Percentiles rank a stretch among this genome's conserved stretches.
Evolutionary conservation across 2,329 filamentous ascomycete species (phyloP).

Genomic region (Furcasterigmium sp.): DNA sequence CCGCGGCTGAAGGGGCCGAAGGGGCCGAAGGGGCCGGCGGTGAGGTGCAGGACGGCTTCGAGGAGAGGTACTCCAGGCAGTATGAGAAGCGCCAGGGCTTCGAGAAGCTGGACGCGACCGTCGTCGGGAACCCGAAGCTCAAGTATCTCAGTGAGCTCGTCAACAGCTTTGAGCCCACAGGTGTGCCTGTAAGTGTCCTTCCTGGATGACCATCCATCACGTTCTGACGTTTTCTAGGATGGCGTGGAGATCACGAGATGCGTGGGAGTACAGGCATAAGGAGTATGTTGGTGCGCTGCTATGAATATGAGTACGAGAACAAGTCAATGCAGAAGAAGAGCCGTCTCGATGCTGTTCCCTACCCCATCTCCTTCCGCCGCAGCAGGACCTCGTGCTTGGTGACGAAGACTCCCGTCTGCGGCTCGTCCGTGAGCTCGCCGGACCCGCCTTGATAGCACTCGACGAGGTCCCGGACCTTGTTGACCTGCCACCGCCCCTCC

Average conservation of each 20-base stretch:
- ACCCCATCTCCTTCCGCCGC: too few species aligned
- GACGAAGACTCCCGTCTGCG: conserved; percentile 32
- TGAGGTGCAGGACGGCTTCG: conserved; percentile 23
- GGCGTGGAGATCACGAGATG: conserved; percentile 63
- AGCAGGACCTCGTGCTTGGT: conserved; percentile 45
- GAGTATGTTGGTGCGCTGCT: background rate
- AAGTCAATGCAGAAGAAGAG: too few species aligned
- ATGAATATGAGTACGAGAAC: background rate
- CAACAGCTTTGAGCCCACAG: conserved; percentile 64
- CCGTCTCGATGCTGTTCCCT: too few species aligned
- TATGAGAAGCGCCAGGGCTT: conserved; percentile 51
- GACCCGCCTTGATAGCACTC: conserved; percentile 32
- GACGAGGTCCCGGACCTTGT: conserved; percentile 42
- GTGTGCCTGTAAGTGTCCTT: conserved; percentile 49
- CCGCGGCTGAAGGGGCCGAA: too few species aligned
- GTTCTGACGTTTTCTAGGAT: conserved; percentile 40
- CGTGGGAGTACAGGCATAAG: conserved; percentile 25
- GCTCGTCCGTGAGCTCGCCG: conserved; percentile 10
- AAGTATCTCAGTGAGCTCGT: conserved; percentile 60
- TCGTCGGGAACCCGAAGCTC: conserved; percentile 56
- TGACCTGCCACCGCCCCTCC: conserved; percentile 41
- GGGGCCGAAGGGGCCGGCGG: too few species aligned
- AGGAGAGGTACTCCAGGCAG: conserved; percentile 39
- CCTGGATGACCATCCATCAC: background rate
- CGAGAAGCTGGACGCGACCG: conserved; percentile 24